These are phyloP conservation scores for Jackrogersella minutella DNA, from an alignment of 495 filamentous ascomycete genomes.

Conservation along the genomic window DNA sequence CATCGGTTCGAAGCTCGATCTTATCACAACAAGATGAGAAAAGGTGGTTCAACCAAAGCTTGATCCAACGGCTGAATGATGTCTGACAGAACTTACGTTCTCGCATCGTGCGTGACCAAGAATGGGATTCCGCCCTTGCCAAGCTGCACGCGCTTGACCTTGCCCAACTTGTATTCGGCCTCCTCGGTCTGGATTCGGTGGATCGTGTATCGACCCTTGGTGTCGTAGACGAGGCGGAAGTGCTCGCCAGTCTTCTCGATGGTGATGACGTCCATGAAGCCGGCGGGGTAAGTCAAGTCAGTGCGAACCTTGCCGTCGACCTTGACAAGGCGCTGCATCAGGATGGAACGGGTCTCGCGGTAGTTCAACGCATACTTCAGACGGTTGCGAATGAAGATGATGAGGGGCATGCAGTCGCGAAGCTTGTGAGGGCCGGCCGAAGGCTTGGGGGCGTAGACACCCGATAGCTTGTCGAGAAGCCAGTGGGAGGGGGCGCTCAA, in stretches of 20 bases:
- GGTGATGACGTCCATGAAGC: slow-evolving; percentile 99
- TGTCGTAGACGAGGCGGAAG: slow-evolving; percentile 99
- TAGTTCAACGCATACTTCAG: slow-evolving; percentile 99
- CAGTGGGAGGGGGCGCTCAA: slow-evolving; percentile 98
- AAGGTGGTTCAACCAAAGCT: slow-evolving; percentile 80
- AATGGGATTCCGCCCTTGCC: slow-evolving; percentile 99
- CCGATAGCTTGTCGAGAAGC: slow-evolving; percentile 99
- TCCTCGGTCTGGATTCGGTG: slow-evolving; percentile 98
- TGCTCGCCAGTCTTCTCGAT: slow-evolving; percentile 99
- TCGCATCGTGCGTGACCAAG: slow-evolving; percentile 99
- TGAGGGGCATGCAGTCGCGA: slow-evolving; percentile 97
- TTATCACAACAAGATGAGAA: slow-evolving; percentile 36
- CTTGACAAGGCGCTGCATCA: slow-evolving; percentile 99
- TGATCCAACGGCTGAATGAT: slow-evolving; percentile 99
- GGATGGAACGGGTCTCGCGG: slow-evolving; percentile 95
- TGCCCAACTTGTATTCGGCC: slow-evolving; percentile 98
- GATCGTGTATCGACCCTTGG: slow-evolving; percentile 99
- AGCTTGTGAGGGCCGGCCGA: slow-evolving; percentile 99
- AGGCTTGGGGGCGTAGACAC: slow-evolving; percentile 94
- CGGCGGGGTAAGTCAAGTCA: slow-evolving; percentile 95
- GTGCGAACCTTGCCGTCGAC: slow-evolving; percentile 99
- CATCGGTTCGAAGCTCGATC: slow-evolving; percentile 50
- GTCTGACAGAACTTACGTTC: slow-evolving; percentile 96
- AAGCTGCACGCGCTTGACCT: slow-evolving; percentile 99
- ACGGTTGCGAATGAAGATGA: slow-evolving; percentile 99